Evolutionary conservation across 2,329 filamentous ascomycete species (phyloP).

Genomic region (Paecilomyces variotii): DNA sequence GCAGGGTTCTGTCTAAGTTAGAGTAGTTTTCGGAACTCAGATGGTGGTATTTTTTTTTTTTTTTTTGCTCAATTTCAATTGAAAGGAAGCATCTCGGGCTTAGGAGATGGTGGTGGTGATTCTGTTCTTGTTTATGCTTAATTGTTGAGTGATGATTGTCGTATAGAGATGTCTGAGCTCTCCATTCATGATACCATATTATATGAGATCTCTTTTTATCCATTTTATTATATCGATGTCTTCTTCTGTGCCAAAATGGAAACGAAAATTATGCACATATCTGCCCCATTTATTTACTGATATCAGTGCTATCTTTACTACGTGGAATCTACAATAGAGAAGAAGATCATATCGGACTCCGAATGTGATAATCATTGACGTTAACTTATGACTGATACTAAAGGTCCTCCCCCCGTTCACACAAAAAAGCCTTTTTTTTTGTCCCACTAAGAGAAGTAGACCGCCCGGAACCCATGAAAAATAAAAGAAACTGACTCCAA

Average conservation of each 20-base stretch:
- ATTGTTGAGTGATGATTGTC: neutral
- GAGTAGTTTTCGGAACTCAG: too few species aligned
- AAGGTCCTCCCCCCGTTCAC: neutral
- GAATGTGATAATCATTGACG: neutral
- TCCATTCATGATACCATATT: neutral
- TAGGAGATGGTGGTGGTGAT: too few species aligned
- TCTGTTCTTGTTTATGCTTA: neutral
- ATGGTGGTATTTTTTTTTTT: too few species aligned
- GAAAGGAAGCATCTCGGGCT: too few species aligned
- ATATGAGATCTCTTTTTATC: neutral
- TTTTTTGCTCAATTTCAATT: too few species aligned
- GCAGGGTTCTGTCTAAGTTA: slow-evolving; percentile 3
- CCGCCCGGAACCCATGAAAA: neutral
- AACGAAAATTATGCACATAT: neutral
- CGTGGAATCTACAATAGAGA: neutral
- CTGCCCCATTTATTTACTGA: neutral
- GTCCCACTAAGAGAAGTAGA: neutral
- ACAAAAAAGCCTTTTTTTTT: neutral
- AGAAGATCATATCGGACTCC: neutral
- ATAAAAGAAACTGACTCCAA: neutral
- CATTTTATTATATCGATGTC: neutral
- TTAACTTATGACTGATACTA: neutral
- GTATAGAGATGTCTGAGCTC: neutral
- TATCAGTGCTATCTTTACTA: neutral
- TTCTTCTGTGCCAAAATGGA: neutral